These are phyloP conservation scores for Boletus rufocinnamomeus DNA, from an alignment of 768 basidiomycete species.

Conservation along the genomic window DNA sequence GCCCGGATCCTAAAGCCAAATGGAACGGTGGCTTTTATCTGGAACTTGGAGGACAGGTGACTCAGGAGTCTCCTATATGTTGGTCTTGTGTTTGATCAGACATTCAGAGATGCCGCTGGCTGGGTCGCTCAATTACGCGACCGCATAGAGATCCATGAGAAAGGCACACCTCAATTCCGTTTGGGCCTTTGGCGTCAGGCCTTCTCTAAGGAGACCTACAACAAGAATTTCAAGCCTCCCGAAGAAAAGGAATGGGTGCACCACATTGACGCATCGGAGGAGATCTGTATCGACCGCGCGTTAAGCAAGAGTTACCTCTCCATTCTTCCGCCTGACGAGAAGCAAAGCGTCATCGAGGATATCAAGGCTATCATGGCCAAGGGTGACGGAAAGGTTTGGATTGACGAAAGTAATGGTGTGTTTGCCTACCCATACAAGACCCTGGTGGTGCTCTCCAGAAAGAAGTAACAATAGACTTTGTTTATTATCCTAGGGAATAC, in stretches of 20 bases:
- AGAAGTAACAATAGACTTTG: conserved; percentile 35
- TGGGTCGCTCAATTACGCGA: conserved; percentile 80
- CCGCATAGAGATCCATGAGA: conserved; percentile 65
- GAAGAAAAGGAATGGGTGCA: conserved; percentile 60
- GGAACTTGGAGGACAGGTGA: conserved; percentile 89
- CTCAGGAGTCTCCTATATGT: neutral
- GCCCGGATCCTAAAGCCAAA: conserved; percentile 74
- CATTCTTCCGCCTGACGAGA: conserved; percentile 58
- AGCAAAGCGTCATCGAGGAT: conserved; percentile 49
- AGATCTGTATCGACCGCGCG: conserved; percentile 64
- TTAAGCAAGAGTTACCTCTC: conserved; percentile 87
- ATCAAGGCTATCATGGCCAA: conserved; percentile 56
- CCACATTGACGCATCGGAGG: conserved; percentile 50
- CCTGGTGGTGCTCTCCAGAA: conserved; percentile 52
- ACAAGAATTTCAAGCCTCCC: conserved; percentile 56
- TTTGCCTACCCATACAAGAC: conserved; percentile 85
- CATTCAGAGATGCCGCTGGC: conserved; percentile 50
- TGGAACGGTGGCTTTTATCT: conserved; percentile 74
- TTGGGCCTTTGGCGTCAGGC: conserved; percentile 69
- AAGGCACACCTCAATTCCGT: conserved; percentile 81
- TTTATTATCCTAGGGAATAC: neutral
- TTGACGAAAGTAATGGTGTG: conserved; percentile 67
- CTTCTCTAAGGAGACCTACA: conserved; percentile 66
- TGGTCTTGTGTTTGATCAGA: neutral
- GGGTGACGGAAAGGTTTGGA: conserved; percentile 70